Base-by-base conservation (phyloP, 139 green algal genomes). In the Coccomyxa sp. region DNA sequence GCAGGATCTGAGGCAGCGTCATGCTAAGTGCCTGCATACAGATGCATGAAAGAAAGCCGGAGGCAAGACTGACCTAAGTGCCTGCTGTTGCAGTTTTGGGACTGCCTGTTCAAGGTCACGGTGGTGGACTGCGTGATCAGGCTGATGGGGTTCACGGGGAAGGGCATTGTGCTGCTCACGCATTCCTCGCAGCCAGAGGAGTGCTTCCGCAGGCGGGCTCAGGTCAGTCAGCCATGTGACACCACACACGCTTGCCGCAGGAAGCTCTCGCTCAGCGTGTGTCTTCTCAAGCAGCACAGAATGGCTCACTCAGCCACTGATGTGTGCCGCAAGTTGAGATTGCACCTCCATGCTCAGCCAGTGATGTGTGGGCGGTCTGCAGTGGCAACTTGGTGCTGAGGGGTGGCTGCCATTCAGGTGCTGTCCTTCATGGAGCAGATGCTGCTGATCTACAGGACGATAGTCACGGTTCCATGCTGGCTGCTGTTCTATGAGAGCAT, bases 381-480 rank as follows among this genome's bases (percentile, higher is more conserved):
- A 16, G 44, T 58, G 12, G 44, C 44, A 58, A 16, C 12, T 58
- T 58, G 44, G 14, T 58, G 14, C 16, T 58, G 44, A 12, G 12
- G 44, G 14, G 50, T 12, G 50, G 22, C 27, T 64, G 50, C 50
- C 27, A 1, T 64, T 6, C 73, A 85, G 54, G 18, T 86, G 9
- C 73, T 93, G 55, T 86, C 90, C 0, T 39, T 85, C 3, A 10
- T 90, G 41, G 90, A 95, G 78, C 88, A 93, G 40, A 33, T 71
- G 7, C 31, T 73, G 9, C 34, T 82, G 14, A 41, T 84, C 3
- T 90, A 94, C 73, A 77, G 91, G 6, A 68, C 73, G 18, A 39
- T 94, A 34, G 70, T 92, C 9, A 86, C 91, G 33, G 31, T 74
- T 36, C 76, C 73, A 24, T 24, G 70, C 44, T 88, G 86, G 86